Base-by-base conservation (phyloP, 805 yeast genomes). In the Candida coquimbonensis region DNA sequence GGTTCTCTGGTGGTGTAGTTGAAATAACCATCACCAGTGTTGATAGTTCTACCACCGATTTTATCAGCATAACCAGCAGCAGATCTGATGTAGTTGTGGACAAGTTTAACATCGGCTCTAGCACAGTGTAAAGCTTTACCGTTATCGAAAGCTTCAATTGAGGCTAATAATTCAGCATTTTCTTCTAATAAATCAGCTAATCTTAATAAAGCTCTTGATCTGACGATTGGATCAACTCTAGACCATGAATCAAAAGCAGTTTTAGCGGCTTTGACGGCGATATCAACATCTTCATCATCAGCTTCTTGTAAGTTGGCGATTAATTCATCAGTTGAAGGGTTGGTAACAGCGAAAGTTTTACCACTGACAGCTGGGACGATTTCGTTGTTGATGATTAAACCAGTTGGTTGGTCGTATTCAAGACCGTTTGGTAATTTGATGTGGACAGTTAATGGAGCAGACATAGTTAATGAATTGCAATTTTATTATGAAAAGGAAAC, bases 371-470 rank as follows among this genome's bases (percentile, higher is more conserved):
- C 75, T 41, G 69, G 57, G 46, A 83, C 81, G 59, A 84, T 87
- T 64, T 87, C 87, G 66, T 87, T 87, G 72, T 87, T 83, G 64
- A 90, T 87, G 74, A 87, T 90, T 56, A 90, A 69, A 52, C 96
- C 96, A 11, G 85, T 81, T 56, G 96, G 96, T 69, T 86, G 95
- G 43, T 78, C 73, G 60, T 83, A 84, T 33, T 72, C 67, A 31
- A 68, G 53, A 26, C 90, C 90, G 52, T 80, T 82, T 50, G 90
- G 89, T 49, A 81, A 67, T 9, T 73, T 74, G 52, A 83, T 64
- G 32, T 67, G 67, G 9, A 70, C 69, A 4, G 74, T 45, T 3
- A 42, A 38, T 42, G 48, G 42, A 33, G 35, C 45, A 42, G 48
- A 45, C 48, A 45, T 45, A 38, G 7, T 41, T 26, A 16, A 26